Base-by-base conservation (phyloP, 495 filamentous ascomycete species). In the Penicillium canescens region DNA sequence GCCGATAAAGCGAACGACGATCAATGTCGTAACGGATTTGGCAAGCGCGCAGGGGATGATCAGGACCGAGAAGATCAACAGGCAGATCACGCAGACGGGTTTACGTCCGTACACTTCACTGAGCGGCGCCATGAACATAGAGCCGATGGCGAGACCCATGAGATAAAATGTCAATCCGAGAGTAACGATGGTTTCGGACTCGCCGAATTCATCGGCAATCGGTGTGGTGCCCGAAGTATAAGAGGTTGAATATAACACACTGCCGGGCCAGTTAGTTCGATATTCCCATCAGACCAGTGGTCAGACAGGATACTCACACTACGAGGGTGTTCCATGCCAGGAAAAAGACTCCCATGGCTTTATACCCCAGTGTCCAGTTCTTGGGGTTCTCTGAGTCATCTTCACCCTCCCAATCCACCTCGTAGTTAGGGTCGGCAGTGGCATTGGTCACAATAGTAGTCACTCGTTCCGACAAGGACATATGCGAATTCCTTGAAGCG, bases 211-310 rank as follows among this genome's bases (percentile, higher is more conserved):
- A n/a, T 77, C 65, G 70, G 84, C 82, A 65, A 96, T 78, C 1
- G 85, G 83, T 0, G 82, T 74, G 20, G 84, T 79, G 28, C 82
- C 85, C 0, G 86, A 82, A 13, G 89, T 89, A 69, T 92, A 96
- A 51, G 84, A 88, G 3, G 92, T 96, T 12, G 85, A 89, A 67
- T 93, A 94, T n/a, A 96, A 71, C 21, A 96, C 87, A 23, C 81
- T 82, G 50, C 40, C 33, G 10, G 31, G 8, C 1, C 28, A 34
- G 26, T 49, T 48, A 43, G 42, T 33, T 35, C 7, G 24, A 40
- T 10, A 33, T 38, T 18, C 23, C 10, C 5, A 16, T 16, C n/a
- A n/a, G n/a, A n/a, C n/a, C n/a, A n/a, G n/a, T 5, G 6, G 21
- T 31, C n/a, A 8, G 7, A 2, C 16, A 20, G 8, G 0, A 28